A percentile compares a stretch with the other conserved stretches of the same genome.
phyloP scores from a whole-genome alignment of 2,329 filamentous ascomycete genomes.

The Fusarium sp. region DNA sequence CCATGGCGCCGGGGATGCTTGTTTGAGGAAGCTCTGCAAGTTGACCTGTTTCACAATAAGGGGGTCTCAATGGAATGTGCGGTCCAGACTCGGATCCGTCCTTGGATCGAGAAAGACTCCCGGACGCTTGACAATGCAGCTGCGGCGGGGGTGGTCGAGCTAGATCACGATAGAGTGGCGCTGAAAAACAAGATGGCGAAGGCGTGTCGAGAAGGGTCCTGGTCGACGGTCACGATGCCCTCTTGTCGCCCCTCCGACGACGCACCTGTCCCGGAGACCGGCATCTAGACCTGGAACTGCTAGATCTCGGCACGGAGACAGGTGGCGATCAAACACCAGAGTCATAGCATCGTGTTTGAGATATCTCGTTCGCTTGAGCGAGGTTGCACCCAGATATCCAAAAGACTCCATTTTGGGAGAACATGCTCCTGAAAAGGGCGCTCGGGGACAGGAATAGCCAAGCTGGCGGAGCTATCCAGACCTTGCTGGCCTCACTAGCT shows the following conservation, averaged over 20 bases:
- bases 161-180: conserved; percentile 25
- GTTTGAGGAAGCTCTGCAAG: conserved; percentile 29
- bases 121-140: conserved; percentile 10
- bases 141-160: conserved; percentile 2
- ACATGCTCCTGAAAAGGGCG: conserved; percentile 18
- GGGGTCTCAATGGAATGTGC: conserved; percentile 33
- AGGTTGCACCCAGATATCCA: conserved; percentile 21
- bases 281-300: conserved; percentile 22
- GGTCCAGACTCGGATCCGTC: conserved; percentile 34
- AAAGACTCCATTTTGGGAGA: conserved; percentile 12
- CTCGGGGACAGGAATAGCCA: conserved; percentile 17
- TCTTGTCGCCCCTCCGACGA: neutral
- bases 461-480: conserved; percentile 29
- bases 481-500: conserved; percentile 22
- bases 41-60: conserved; percentile 41
- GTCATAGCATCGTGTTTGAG: conserved; percentile 23
- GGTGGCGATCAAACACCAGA: conserved; percentile 34
- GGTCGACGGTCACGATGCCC: neutral
- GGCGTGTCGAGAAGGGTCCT: conserved; percentile 11
- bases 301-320: conserved; percentile 9
- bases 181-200: conserved; percentile 8
- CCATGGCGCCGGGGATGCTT: conserved; percentile 32
- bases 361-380: conserved; percentile 25
- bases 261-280: neutral
- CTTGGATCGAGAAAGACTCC: conserved; percentile 11